Base-by-base conservation (phyloP, 805 yeast genomes). In the Lachancea quebecensis region DNA sequence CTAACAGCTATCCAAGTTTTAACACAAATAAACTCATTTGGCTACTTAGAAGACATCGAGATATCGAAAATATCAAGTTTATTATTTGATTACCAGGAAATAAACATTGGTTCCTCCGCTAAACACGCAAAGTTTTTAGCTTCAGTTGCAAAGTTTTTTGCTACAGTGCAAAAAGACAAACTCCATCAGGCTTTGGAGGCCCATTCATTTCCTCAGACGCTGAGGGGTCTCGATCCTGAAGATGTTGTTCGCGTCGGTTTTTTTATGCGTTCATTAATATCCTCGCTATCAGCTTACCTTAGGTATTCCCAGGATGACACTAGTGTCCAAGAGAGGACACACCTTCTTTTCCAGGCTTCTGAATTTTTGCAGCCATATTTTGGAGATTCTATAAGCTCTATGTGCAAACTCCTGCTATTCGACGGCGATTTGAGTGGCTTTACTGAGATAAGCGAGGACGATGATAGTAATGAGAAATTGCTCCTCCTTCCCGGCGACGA, bases 11-110 rank as follows among this genome's bases (percentile, higher is more conserved):
- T 81, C 2, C 58, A 66, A 16, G 66, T 86, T 2, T 65, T 86
- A 16, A 66, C 69, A 15, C 84, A 79, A 50, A 67, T 86, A 10
- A 67, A 75, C 10, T 71, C 72, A 34, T 62, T 77, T 16, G 91
- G 90, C 0, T 82, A 79, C 53, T 62, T 89, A 33, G 84, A 78
- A 35, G 79, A 78, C 18, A 71, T 68, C 2, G 88, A 84, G 47
- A 64, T 74, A 33, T 53, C 68, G n/a, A 50, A 57, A 31, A 55
- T 80, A 8, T 54, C 70, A n/a, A 65, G 73, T 18, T 59, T 78
- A 36, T 59, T 72, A n/a, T 74, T 70, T 48, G 59, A 56, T 15
- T 63, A 63, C 45, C 70, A 67, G 39, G 47, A 64, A 50, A 46
- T 63, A 54, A 56, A 60, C 27, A 53, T 59, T 9, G 49, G 62